These are phyloP conservation scores for Xylariales sp. DNA, from an alignment of 2,329 filamentous ascomycete genomes.

Conservation along the genomic window DNA sequence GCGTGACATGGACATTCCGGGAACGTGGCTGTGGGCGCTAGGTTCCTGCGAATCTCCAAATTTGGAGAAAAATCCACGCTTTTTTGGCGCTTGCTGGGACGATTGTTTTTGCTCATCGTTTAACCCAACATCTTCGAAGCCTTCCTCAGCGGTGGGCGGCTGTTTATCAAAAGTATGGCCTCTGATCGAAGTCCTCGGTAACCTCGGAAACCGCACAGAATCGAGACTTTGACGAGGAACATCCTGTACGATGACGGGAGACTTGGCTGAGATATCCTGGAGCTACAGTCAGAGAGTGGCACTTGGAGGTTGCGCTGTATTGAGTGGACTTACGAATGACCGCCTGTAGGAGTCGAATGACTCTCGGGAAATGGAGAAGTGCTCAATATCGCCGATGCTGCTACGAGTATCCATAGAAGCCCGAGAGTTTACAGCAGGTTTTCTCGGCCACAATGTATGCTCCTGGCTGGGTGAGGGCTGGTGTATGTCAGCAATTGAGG, in stretches of 20 bases:
- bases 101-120: conserved; percentile 67
- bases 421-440: conserved; percentile 41
- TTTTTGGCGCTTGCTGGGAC: conserved; percentile 50
- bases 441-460: conserved; percentile 70
- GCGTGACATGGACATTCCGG: conserved; percentile 25
- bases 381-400: conserved; percentile 78
- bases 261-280: conserved; percentile 86
- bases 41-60: conserved; percentile 58
- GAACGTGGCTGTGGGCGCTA: conserved; percentile 13
- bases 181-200: conserved; percentile 57
- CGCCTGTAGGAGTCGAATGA: conserved; percentile 95
- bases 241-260: conserved; percentile 63
- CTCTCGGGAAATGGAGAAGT: conserved; percentile 91
- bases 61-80: conserved; percentile 74
- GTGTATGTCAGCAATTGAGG: conserved; percentile 6
- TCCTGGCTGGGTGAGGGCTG: conserved; percentile 88
- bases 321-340: conserved; percentile 73
- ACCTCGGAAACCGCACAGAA: conserved; percentile 60
- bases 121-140: conserved; percentile 86
- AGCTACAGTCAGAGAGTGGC: conserved; percentile 5
- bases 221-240: conserved; percentile 73
- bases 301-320: not conserved
- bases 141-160: conserved; percentile 67
- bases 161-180: conserved; percentile 55
- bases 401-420: conserved; percentile 49